phyloP scores from a whole-genome alignment of 768 basidiomycete species.

The Amanita phalloides region DNA sequence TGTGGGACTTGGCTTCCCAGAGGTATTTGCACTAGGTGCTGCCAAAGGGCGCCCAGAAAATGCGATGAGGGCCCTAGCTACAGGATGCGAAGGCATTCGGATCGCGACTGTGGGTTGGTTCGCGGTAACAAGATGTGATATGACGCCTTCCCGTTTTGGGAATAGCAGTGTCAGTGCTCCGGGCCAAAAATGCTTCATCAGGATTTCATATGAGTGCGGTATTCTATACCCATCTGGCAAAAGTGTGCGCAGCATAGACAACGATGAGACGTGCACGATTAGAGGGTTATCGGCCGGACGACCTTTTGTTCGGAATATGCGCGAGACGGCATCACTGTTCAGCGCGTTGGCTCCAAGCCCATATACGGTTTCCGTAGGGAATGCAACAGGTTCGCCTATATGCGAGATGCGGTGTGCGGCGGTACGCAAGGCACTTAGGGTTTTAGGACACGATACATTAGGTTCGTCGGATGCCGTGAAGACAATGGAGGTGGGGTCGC shows the following conservation, averaged over 20 bases:
- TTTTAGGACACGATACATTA: slow-evolving; percentile 35
- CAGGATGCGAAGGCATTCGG: slow-evolving; percentile 89
- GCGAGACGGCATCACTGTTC: slow-evolving; percentile 45
- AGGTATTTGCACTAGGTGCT: slow-evolving; percentile 92
- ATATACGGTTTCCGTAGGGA: slow-evolving; percentile 98
- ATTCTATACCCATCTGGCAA: slow-evolving; percentile 57
- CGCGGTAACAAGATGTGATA: slow-evolving; percentile 76
- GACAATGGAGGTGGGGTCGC: slow-evolving; percentile 51
- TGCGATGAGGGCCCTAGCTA: slow-evolving; percentile 84
- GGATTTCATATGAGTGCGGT: slow-evolving; percentile 52
- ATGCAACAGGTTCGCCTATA: slow-evolving; percentile 54
- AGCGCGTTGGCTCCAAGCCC: slow-evolving; percentile 89
- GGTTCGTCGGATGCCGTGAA: slow-evolving; percentile 40
- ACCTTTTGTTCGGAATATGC: slow-evolving; percentile 84
- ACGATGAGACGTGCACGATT: slow-evolving; percentile 91
- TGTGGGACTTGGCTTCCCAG: slow-evolving; percentile 92
- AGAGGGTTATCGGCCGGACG: slow-evolving; percentile 94
- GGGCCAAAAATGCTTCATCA: slow-evolving; percentile 90
- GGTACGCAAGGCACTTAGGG: slow-evolving; percentile 38
- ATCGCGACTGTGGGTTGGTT: slow-evolving; percentile 76
- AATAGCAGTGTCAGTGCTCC: slow-evolving; percentile 90
- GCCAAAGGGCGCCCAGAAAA: slow-evolving; percentile 68
- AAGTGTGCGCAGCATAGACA: slow-evolving; percentile 66
- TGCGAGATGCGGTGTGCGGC: slow-evolving; percentile 47
- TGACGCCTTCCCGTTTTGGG: slow-evolving; percentile 47